phyloP scores from a whole-genome alignment of 2,329 filamentous ascomycete species.

The Raffaelea ambrosiae region DNA sequence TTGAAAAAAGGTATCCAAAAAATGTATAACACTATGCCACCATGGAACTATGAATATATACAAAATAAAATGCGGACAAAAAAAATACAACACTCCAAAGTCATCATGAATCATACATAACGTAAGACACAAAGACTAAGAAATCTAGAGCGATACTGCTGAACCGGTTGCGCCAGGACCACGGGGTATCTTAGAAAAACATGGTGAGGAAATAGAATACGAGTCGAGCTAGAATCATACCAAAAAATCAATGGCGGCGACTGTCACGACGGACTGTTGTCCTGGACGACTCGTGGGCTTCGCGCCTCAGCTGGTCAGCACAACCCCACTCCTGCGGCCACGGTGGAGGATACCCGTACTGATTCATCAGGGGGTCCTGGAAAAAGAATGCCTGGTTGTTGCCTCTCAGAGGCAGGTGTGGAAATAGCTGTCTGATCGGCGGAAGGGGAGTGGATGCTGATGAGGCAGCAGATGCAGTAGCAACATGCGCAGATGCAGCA shows the following conservation, averaged over 20 bases:
- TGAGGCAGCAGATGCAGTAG: not conserved
- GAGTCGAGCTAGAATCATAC: too few species aligned
- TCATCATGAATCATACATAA: not conserved
- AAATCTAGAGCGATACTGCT: too few species aligned
- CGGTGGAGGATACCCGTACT: constrained; percentile 5
- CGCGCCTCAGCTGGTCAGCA: constrained; percentile 9
- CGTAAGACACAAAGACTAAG: not conserved
- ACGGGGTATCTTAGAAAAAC: too few species aligned
- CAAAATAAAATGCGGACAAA: not conserved
- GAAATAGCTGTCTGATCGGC: constrained; percentile 4
- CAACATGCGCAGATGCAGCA: too few species aligned
- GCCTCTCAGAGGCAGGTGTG: not conserved
- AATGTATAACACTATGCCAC: too few species aligned
- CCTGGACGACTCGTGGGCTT: constrained; percentile 3
- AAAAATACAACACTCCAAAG: not conserved
- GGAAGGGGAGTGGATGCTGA: not conserved
- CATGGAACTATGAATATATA: not conserved
- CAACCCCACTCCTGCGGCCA: constrained; percentile 9
- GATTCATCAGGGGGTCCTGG: constrained; percentile 3
- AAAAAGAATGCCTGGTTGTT: constrained; percentile 4
- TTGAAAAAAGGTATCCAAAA: not conserved
- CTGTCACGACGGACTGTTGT: not conserved
- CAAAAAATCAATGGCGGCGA: not conserved
- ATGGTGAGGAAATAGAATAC: not conserved
- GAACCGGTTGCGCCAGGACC: too few species aligned